Evolutionary conservation across 768 basidiomycete species (phyloP).

Genomic region (Suillus clintonianus): DNA sequence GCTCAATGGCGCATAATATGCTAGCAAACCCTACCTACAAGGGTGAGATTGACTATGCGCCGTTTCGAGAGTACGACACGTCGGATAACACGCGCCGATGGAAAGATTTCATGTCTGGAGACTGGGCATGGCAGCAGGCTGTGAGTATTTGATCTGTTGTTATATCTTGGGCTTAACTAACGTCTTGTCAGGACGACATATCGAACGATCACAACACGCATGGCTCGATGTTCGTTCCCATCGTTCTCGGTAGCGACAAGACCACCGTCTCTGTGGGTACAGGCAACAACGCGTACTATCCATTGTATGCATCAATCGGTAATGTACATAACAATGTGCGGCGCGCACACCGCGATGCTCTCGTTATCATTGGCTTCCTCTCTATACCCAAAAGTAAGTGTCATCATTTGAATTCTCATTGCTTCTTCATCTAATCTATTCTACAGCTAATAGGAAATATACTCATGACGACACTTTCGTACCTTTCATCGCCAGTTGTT

Average conservation of each 20-base stretch:
- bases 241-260: slow-evolving; percentile 14
- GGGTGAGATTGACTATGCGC: slow-evolving; percentile 19
- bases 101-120: slow-evolving; percentile 26
- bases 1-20: slow-evolving; percentile 16
- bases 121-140: slow-evolving; percentile 12
- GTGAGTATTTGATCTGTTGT: neutral
- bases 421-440: neutral
- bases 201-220: slow-evolving; percentile 1
- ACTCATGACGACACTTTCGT: slow-evolving; percentile 18
- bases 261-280: slow-evolving; percentile 15
- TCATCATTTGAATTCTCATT: neutral
- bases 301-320: slow-evolving; percentile 11
- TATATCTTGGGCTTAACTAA: neutral
- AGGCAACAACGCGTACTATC: slow-evolving; percentile 11
- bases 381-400: slow-evolving; percentile 31
- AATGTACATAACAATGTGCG: slow-evolving; percentile 11
- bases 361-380: slow-evolving; percentile 29
- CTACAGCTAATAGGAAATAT: slow-evolving; percentile 9
- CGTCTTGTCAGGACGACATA: neutral
- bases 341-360: slow-evolving; percentile 8
- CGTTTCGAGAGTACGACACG: slow-evolving; percentile 14
- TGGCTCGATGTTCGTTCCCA: slow-evolving; percentile 11
- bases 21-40: slow-evolving; percentile 23
- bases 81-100: slow-evolving; percentile 7
- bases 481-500: slow-evolving; percentile 34